These are phyloP conservation scores for Fusarium setosum DNA, from an alignment of 2,329 filamentous ascomycete species.

Conservation along the genomic window DNA sequence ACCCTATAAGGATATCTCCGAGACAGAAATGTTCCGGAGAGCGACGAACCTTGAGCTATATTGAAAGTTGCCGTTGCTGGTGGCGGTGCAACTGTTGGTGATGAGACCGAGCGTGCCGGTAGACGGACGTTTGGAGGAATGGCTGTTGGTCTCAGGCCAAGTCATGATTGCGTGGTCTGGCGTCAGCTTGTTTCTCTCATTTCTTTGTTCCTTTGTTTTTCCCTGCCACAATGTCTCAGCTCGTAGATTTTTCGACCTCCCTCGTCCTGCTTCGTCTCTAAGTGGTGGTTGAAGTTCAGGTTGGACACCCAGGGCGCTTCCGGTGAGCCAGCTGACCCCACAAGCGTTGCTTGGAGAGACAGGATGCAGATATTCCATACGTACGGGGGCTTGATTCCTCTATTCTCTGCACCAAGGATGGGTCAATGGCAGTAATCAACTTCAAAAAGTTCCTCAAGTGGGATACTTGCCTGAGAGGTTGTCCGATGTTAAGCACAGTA, in stretches of 20 bases:
- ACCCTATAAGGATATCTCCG: conserved; percentile 17
- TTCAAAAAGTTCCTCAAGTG: neutral
- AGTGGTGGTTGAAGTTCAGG: neutral
- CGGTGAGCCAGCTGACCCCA: neutral
- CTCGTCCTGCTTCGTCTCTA: neutral
- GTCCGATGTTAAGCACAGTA: conserved; percentile 15
- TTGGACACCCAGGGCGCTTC: neutral
- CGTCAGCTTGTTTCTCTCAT: conserved; percentile 1
- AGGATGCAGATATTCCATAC: neutral
- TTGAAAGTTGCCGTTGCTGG: neutral
- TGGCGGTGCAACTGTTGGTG: neutral
- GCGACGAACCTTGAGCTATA: neutral
- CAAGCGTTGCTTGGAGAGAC: neutral
- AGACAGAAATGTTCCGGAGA: conserved; percentile 21
- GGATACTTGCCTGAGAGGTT: neutral
- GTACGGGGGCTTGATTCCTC: too few species aligned
- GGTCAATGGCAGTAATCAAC: neutral
- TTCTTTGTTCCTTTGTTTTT: conserved; percentile 14
- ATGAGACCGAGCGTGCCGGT: conserved; percentile 11
- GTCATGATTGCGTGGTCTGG: conserved; percentile 2
- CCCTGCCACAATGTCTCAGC: conserved; percentile 10
- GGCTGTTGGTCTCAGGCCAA: neutral
- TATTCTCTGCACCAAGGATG: too few species aligned
- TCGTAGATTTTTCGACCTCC: conserved; percentile 16
- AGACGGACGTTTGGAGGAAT: neutral